phyloP scores from a whole-genome alignment of 164 flowering plant genomes.

The Dillenia suffruticosa region DNA sequence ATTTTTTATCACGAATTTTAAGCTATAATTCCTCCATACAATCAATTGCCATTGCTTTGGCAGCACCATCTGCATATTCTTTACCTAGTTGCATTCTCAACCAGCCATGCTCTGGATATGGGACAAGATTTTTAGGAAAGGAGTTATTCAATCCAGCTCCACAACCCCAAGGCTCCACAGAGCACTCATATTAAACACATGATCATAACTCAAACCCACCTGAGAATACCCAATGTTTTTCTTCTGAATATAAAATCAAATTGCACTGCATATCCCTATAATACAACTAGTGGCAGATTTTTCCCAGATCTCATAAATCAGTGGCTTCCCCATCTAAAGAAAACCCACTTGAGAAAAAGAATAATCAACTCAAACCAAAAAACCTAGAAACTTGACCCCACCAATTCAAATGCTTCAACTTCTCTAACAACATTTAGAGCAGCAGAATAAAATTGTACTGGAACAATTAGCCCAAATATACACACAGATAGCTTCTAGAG shows the following conservation, averaged over 20 bases:
- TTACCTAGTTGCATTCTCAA: too few species aligned
- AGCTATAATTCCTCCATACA: too few species aligned
- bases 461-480: too few species aligned
- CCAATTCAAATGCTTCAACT: background rate
- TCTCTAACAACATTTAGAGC: background rate
- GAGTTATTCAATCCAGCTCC: slow-evolving; percentile 26
- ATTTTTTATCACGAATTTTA: too few species aligned
- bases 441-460: background rate
- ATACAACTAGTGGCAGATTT: slow-evolving; percentile 94
- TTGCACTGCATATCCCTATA: slow-evolving; percentile 68
- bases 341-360: background rate
- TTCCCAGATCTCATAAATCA: slow-evolving; percentile 72
- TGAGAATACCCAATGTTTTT: slow-evolving; percentile 81
- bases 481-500: background rate
- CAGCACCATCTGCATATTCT: too few species aligned
- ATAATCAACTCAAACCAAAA: background rate
- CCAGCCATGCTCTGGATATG: too few species aligned
- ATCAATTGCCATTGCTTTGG: too few species aligned
- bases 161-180: slow-evolving; percentile 94
- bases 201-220: slow-evolving; percentile 91
- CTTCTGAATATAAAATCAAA: slow-evolving; percentile 95
- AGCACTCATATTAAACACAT: slow-evolving; percentile 97
- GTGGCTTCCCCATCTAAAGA: slow-evolving; percentile 73
- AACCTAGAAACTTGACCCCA: background rate
- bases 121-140: too few species aligned